Percentiles rank a stretch among this genome's conserved stretches.
phyloP scores from a whole-genome alignment of 2,329 filamentous ascomycete genomes.

The Fusarium cicatricum region DNA sequence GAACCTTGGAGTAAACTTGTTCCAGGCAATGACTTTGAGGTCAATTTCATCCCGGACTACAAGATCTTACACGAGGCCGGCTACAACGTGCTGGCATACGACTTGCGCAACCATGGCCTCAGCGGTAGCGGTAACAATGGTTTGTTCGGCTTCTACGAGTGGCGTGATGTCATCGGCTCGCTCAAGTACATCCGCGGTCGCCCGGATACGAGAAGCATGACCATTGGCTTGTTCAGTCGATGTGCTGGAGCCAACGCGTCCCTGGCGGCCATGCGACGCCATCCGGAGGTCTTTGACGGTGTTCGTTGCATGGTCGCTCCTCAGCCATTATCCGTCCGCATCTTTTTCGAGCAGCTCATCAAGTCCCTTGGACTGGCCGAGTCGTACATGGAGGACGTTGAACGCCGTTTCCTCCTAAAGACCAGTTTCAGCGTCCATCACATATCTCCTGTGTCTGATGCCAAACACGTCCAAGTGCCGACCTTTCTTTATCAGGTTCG shows the following conservation, averaged over 20 bases:
- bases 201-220: constrained; percentile 1
- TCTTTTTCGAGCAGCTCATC: constrained; percentile 7
- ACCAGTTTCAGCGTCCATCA: constrained; percentile 24
- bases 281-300: constrained; percentile 9
- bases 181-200: constrained; percentile 15
- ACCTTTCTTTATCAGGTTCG: constrained; percentile 27
- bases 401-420: constrained; percentile 24
- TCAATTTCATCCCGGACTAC: constrained; percentile 30
- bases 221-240: constrained; percentile 23
- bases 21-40: constrained; percentile 27
- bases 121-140: constrained; percentile 23
- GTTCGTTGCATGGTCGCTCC: constrained; percentile 26
- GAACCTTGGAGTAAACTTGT: constrained; percentile 20
- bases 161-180: constrained; percentile 25
- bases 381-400: constrained; percentile 21
- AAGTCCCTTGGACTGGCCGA: constrained; percentile 13
- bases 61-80: constrained; percentile 27
- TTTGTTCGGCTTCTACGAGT: constrained; percentile 30
- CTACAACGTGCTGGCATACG: constrained; percentile 27
- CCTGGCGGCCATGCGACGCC: constrained; percentile 12
- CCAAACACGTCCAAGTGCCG: constrained; percentile 20
- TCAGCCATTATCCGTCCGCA: constrained; percentile 8
- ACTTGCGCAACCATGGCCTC: constrained; percentile 22
- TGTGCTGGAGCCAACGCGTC: constrained; percentile 24
- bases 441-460: constrained; percentile 2